Conservation (phyloP, 2,329 filamentous ascomycete species). For the Metarhizium robertsii region DNA sequence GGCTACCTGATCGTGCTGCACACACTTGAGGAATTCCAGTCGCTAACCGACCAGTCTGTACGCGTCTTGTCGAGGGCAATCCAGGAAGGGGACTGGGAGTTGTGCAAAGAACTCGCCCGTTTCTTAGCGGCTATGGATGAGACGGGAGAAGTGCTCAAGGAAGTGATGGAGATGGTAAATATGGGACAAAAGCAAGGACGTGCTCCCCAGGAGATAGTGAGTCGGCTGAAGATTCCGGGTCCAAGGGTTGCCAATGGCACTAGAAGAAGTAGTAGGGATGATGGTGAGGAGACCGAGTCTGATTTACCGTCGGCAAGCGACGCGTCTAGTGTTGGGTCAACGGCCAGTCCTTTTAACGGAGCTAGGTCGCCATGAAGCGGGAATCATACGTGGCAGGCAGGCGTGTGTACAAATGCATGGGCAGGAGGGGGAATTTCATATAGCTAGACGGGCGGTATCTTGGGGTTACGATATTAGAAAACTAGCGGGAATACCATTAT, state of each 20-base stretch:
- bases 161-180: slow-evolving; percentile 58
- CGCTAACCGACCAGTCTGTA: slow-evolving; percentile 68
- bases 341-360: slow-evolving; percentile 15
- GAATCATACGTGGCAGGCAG: no score
- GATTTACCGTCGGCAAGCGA: slow-evolving; percentile 28
- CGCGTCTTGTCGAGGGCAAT: slow-evolving; percentile 74
- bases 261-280: slow-evolving; percentile 20
- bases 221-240: slow-evolving; percentile 23
- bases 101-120: slow-evolving; percentile 90
- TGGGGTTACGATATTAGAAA: background rate
- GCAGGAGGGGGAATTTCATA: background rate
- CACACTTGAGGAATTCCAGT: slow-evolving; percentile 61
- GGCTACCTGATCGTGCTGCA: slow-evolving; percentile 95
- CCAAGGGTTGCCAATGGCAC: slow-evolving; percentile 20
- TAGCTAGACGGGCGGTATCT: background rate
- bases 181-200: slow-evolving; percentile 22
- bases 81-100: slow-evolving; percentile 80
- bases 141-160: slow-evolving; percentile 67
- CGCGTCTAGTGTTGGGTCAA: slow-evolving; percentile 26
- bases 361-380: slow-evolving; percentile 2
- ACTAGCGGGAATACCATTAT: background rate
- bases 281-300: slow-evolving; percentile 21
- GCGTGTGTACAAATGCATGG: background rate
- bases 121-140: slow-evolving; percentile 91
- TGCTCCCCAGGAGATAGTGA: slow-evolving; percentile 15